These are phyloP conservation scores for Brassica incana DNA, from an alignment of 345 rosid genomes.

Conservation along the genomic window DNA sequence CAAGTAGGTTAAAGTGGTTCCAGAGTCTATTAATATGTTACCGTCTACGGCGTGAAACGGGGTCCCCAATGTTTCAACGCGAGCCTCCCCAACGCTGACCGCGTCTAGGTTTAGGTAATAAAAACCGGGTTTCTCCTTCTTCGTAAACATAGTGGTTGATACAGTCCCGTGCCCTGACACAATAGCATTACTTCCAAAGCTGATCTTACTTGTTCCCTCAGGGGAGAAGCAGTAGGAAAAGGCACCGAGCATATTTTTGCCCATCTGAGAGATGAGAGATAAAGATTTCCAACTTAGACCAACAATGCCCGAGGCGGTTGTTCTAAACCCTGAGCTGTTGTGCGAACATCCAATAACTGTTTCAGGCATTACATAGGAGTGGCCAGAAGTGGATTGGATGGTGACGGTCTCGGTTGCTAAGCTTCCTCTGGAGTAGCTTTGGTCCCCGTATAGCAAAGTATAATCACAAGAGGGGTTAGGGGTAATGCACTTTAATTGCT, in stretches of 20 bases:
- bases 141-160: not conserved
- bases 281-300: not conserved
- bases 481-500: constrained; percentile 39
- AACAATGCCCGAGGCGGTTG: not conserved
- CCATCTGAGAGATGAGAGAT: constrained; percentile 22
- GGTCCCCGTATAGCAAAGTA: not conserved
- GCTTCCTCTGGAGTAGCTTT: not conserved
- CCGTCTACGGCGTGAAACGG: not conserved
- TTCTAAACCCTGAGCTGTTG: not conserved
- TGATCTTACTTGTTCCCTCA: constrained; percentile 11
- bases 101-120: constrained; percentile 26
- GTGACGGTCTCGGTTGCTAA: not conserved
- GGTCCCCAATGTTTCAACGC: constrained; percentile 22
- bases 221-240: constrained; percentile 23
- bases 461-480: not conserved
- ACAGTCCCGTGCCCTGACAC: constrained; percentile 5
- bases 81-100: not conserved
- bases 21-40: constrained; percentile 18
- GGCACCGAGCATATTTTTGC: not conserved
- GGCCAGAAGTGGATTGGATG: constrained; percentile 17
- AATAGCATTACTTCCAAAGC: not conserved
- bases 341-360: constrained; percentile 15
- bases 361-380: constrained; percentile 8
- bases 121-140: not conserved
- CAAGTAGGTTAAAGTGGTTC: constrained; percentile 7